A percentile compares a stretch with the other conserved stretches of the same genome.
Conservation (phyloP, 2,329 filamentous ascomycete species). For the Alternaria consortialis region DNA sequence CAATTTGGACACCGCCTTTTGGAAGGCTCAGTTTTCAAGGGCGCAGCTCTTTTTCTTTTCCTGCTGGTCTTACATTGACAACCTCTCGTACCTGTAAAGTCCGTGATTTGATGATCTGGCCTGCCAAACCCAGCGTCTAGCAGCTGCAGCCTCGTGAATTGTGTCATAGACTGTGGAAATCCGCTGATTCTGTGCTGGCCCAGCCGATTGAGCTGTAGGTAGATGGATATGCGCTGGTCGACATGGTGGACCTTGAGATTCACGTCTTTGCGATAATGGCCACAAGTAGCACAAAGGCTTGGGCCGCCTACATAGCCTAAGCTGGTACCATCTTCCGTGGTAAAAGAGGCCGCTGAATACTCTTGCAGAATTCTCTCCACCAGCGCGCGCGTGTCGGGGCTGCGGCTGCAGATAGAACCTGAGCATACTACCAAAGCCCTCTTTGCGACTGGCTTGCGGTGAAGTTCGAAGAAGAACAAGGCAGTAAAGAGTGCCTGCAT, state of each 20-base stretch:
- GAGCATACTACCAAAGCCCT: conserved; percentile 3
- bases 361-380: conserved; percentile 20
- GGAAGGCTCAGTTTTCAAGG: conserved; percentile 2
- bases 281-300: conserved; percentile 13
- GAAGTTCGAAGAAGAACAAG: conserved; percentile 26
- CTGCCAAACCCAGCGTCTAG: conserved; percentile 22
- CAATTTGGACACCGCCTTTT: conserved; percentile 6
- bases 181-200: conserved; percentile 20
- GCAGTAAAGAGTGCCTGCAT: conserved; percentile 13
- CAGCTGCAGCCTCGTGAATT: conserved; percentile 15
- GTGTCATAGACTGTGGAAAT: conserved; percentile 19
- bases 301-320: conserved; percentile 2
- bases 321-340: conserved; percentile 12
- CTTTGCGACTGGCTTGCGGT: conserved; percentile 1
- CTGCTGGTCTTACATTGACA: conserved; percentile 9
- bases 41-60: conserved; percentile 18
- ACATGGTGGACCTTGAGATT: conserved; percentile 11
- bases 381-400: conserved; percentile 12
- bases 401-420: conserved; percentile 19
- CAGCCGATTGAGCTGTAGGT: conserved; percentile 13
- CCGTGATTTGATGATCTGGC: conserved; percentile 12
- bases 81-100: conserved; percentile 3
- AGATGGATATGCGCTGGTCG: conserved; percentile 16
- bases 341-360: conserved; percentile 18
- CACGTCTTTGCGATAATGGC: conserved; percentile 16